Evolutionary conservation across 1,139 yeast genomes (phyloP).

Genomic region (Magnusiomyces magnusii): DNA sequence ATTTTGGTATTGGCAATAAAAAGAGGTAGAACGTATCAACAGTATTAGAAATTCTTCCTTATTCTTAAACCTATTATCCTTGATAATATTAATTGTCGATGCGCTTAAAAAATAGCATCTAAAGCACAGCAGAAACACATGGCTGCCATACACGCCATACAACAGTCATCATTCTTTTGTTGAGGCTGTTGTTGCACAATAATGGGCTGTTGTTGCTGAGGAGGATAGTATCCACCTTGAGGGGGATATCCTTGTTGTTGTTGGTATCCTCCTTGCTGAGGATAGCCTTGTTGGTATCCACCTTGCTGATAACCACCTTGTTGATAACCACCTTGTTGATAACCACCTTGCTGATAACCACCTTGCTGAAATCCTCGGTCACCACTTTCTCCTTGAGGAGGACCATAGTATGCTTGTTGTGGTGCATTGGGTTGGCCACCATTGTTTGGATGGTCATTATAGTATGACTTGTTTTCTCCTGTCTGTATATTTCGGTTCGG

Average conservation of each 20-base stretch:
- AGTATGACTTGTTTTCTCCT: conserved; percentile 12
- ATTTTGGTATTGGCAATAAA: too few relatives aligned
- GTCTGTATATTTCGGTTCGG: too few relatives aligned
- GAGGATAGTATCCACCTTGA: conserved; percentile 6
- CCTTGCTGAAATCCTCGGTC: background rate
- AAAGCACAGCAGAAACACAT: conserved; percentile 36
- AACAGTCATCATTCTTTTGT: conserved; percentile 28
- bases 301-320: conserved; percentile 21
- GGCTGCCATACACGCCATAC: conserved; percentile 35
- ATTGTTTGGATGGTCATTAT: conserved; percentile 5
- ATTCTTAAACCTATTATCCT: too few relatives aligned
- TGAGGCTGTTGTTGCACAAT: conserved; percentile 35
- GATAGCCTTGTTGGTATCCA: conserved; percentile 20
- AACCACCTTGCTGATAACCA: conserved; percentile 13
- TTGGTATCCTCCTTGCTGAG: conserved; percentile 22
- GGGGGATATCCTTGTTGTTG: conserved; percentile 18
- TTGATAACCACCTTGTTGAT: conserved; percentile 31
- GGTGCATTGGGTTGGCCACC: conserved; percentile 3
- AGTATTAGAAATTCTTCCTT: too few relatives aligned
- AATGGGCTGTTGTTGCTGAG: conserved; percentile 35
- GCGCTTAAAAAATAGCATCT: conserved; percentile 22
- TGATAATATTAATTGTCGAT: background rate
- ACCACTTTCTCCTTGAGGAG: conserved; percentile 16
- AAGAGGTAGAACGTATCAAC: too few relatives aligned
- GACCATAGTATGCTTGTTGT: conserved; percentile 16